Evolutionary conservation across 202 grass and related monocot species (phyloP), one percentile per base, ranked within the genome.

Genomic region (Panicum hallii): DNA sequence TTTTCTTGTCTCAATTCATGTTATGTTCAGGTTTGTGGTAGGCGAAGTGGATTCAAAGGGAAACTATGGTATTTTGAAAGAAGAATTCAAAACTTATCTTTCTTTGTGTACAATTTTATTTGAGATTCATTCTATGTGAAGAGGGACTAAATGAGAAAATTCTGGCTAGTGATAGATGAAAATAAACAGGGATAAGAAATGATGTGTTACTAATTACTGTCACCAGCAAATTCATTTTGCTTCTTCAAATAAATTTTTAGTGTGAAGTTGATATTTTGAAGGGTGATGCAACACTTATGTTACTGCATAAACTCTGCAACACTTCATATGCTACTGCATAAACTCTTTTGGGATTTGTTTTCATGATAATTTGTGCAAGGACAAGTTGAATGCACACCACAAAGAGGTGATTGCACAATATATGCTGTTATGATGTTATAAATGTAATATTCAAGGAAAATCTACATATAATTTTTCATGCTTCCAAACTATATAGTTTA

Each of bases 21-120:
- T 84, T 79, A 80, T 19, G 19, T 22, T 84, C 52, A 58, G 61
- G 67, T 50, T 80, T 55, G 32, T 63, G 45, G 44, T 85, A 63
- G 70, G 14, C 63, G 12, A 75, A 12, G n/a, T 79, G 28, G 50
- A 16, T 79, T 64, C 65, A 38, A 36, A 22, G 23, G 43, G 60
- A 79, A 48, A 30, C 65, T 32, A 79, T 36, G 16, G 36, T 8
- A 38, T 47, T n/a, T 79, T 8, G 28, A 64, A 49, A 48, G 19
- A 34, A 52, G 3, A 10, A 32, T 34, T 65, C 9, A 34, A 38
- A 36, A 54, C 20, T 38, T 38, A 9, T 11, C 26, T 55, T n/a
- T 32, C 6, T 65, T 20, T 44, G 9, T 45, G n/a, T 69, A 45
- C 66, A 10, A 63, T 60, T 28, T 47, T 42, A 11, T 44, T 42